phyloP scores from a whole-genome alignment of 768 basidiomycete species.

The Auriculariales sp. region DNA sequence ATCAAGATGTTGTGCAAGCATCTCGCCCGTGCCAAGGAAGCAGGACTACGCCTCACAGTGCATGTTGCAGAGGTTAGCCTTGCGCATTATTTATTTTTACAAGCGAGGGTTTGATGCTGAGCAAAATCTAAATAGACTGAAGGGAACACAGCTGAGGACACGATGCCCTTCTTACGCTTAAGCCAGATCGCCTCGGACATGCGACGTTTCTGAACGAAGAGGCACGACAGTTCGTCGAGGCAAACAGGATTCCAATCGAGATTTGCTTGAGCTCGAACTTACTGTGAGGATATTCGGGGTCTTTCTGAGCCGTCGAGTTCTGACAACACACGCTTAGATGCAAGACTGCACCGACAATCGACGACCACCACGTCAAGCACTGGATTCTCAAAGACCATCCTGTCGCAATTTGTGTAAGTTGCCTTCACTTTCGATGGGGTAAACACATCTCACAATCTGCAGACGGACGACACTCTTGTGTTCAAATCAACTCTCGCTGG shows the following conservation, averaged over 20 bases:
- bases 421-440: not conserved
- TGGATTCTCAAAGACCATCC: slow-evolving; percentile 52
- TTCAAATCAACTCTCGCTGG: slow-evolving; percentile 61
- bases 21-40: slow-evolving; percentile 38
- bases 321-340: slow-evolving; percentile 27
- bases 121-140: slow-evolving; percentile 21
- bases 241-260: slow-evolving; percentile 75
- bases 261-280: slow-evolving; percentile 60
- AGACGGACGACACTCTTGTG: slow-evolving; percentile 76
- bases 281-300: slow-evolving; percentile 27
- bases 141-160: slow-evolving; percentile 40
- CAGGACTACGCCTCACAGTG: slow-evolving; percentile 57
- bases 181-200: slow-evolving; percentile 70
- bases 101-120: not conserved
- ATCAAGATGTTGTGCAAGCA: slow-evolving; percentile 34
- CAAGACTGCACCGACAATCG: slow-evolving; percentile 50
- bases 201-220: slow-evolving; percentile 38
- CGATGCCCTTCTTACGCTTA: slow-evolving; percentile 44
- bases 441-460: not conserved
- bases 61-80: slow-evolving; percentile 68
- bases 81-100: not conserved
- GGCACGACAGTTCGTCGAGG: slow-evolving; percentile 43
- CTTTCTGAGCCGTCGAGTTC: not conserved
- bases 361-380: slow-evolving; percentile 58
- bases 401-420: slow-evolving; percentile 59